These are phyloP conservation scores for Gossypium longicalyx DNA, from an alignment of 345 rosid species.

Conservation along the genomic window DNA sequence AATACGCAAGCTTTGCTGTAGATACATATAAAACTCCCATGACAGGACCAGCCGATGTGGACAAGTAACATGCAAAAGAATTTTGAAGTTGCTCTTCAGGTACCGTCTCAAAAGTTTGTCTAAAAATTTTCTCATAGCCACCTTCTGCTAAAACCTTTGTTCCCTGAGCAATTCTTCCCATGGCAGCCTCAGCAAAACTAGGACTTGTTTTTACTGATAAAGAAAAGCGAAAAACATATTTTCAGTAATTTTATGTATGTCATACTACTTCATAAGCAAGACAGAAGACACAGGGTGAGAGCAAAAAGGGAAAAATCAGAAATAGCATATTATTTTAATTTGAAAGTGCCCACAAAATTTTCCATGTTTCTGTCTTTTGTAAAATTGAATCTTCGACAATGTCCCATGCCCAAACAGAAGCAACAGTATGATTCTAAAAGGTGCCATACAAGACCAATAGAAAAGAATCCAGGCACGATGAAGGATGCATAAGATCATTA, in stretches of 20 bases:
- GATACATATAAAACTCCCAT: constrained; percentile 71
- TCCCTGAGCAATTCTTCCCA: constrained; percentile 80
- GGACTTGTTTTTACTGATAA: constrained; percentile 65
- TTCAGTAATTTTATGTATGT: neutral
- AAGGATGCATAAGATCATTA: neutral
- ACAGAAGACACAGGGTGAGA: neutral
- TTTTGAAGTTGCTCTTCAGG: constrained; percentile 58
- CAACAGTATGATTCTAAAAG: neutral
- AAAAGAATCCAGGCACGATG: neutral
- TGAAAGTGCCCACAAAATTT: neutral
- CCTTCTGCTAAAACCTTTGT: constrained; percentile 78
- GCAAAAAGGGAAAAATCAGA: neutral
- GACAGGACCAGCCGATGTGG: constrained; percentile 83
- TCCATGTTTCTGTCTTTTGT: neutral
- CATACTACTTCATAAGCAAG: neutral
- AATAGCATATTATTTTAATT: neutral
- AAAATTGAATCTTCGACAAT: neutral
- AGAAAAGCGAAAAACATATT: constrained; percentile 5
- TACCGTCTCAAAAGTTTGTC: constrained; percentile 68
- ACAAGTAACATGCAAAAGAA: constrained; percentile 70
- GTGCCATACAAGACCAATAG: neutral
- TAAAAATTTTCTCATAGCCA: constrained; percentile 68
- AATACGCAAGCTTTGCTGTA: constrained; percentile 60
- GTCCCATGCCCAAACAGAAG: neutral
- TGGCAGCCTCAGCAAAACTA: constrained; percentile 75